These are phyloP conservation scores for Aurantiochytrium sp. DNA, from an alignment of 108 stramenopile species.

Conservation along the genomic window DNA sequence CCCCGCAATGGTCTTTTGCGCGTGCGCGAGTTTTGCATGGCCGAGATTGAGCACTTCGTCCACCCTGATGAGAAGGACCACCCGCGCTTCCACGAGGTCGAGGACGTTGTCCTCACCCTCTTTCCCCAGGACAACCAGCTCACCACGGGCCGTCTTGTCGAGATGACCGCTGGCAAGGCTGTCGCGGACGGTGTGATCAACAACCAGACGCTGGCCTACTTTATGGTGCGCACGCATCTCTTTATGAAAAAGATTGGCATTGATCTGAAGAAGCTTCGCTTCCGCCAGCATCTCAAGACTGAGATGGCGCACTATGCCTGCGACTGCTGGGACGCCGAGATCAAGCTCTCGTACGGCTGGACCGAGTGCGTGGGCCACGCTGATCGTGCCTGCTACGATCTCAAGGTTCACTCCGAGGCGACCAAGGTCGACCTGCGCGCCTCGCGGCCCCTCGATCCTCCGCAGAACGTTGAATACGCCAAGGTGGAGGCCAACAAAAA, in stretches of 20 bases:
- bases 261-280: slow-evolving; percentile 78
- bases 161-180: slow-evolving; percentile 77
- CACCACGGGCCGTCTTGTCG: slow-evolving; percentile 84
- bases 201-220: slow-evolving; percentile 97
- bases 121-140: slow-evolving; percentile 92
- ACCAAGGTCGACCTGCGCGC: slow-evolving; percentile 90
- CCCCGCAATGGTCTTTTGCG: slow-evolving; percentile 92
- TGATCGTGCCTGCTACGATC: slow-evolving; percentile 97
- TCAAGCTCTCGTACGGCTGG: slow-evolving; percentile 94
- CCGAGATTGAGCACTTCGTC: slow-evolving; percentile 99
- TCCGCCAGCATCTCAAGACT: slow-evolving; percentile 95
- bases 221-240: slow-evolving; percentile 96
- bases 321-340: slow-evolving; percentile 99
- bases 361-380: slow-evolving; percentile 99
- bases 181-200: slow-evolving; percentile 83
- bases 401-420: slow-evolving; percentile 86
- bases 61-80: slow-evolving; percentile 92
- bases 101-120: slow-evolving; percentile 69
- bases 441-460: slow-evolving; percentile 68
- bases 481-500: slow-evolving; percentile 78
- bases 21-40: slow-evolving; percentile 99
- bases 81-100: slow-evolving; percentile 77
- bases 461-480: slow-evolving; percentile 68
- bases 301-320: slow-evolving; percentile 99
- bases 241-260: slow-evolving; percentile 95